Percentiles rank a stretch among this genome's conserved stretches.
phyloP scores from a whole-genome alignment of 2,329 filamentous ascomycete species.

The Fusarium fracticaudum region DNA sequence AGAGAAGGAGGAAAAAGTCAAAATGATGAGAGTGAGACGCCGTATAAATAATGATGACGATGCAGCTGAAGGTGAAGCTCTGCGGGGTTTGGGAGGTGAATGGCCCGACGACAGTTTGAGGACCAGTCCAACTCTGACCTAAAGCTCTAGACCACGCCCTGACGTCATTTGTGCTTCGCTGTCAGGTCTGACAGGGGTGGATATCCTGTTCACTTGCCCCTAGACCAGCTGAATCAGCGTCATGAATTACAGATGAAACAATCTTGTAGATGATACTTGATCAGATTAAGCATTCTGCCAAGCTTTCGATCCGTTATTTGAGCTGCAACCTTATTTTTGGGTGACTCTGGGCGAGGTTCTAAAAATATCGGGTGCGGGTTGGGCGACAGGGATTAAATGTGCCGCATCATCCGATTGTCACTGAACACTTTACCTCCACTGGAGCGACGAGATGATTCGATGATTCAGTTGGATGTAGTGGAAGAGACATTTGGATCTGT shows the following conservation, averaged over 20 bases:
- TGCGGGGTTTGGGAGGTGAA: conserved; percentile 10
- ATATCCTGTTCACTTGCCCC: background rate
- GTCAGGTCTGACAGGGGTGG: background rate
- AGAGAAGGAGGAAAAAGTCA: background rate
- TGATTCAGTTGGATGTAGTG: no score
- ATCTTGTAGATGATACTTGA: background rate
- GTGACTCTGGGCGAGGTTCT: background rate
- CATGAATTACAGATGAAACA: background rate
- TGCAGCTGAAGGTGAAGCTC: background rate
- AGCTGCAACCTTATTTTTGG: conserved; percentile 18
- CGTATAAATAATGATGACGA: conserved; percentile 4
- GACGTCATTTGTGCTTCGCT: conserved; percentile 20
- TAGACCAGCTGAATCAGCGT: background rate
- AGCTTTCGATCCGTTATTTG: background rate
- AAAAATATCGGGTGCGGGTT: conserved; percentile 5
- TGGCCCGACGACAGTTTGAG: background rate
- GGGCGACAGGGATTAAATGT: conserved; percentile 7
- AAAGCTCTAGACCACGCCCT: background rate
- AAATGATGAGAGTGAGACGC: background rate
- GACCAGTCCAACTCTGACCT: background rate
- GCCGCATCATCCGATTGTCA: background rate
- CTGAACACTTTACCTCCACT: background rate
- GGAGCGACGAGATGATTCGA: background rate
- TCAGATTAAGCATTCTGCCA: conserved; percentile 3
- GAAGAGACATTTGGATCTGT: fast-evolving